These are phyloP conservation scores for Coniochaeta prunicola DNA, from an alignment of 2,329 filamentous ascomycete genomes.

Conservation along the genomic window DNA sequence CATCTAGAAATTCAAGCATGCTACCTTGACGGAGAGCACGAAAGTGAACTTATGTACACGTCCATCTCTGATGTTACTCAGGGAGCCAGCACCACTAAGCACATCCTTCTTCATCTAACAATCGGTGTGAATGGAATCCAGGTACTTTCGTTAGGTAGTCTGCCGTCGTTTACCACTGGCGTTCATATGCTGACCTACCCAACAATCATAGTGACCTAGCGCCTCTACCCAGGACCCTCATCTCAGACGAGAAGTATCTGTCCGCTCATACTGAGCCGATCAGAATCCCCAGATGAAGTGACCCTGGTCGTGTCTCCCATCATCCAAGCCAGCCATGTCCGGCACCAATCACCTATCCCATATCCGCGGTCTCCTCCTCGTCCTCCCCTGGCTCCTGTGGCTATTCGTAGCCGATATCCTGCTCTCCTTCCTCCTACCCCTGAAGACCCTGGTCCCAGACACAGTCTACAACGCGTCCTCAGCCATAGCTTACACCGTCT, in stretches of 20 bases:
- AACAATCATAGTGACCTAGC: not conserved
- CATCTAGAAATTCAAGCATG: not conserved
- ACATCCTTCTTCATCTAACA: too few species aligned
- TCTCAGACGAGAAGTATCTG: not conserved
- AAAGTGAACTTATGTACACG: too few species aligned
- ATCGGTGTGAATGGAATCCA: too few species aligned
- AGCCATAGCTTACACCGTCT: conserved; percentile 43
- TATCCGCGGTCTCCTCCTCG: conserved; percentile 34
- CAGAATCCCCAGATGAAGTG: not conserved
- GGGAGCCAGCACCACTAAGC: too few species aligned
- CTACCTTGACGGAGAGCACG: not conserved
- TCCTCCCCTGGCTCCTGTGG: conserved; percentile 45
- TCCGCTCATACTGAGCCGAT: not conserved
- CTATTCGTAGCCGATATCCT: conserved; percentile 43
- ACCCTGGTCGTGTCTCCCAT: not conserved
- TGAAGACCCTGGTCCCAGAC: conserved; percentile 39
- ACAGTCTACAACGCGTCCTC: conserved; percentile 48
- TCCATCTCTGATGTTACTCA: too few species aligned
- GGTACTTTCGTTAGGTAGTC: too few species aligned
- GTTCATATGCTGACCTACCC: not conserved
- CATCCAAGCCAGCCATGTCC: not conserved
- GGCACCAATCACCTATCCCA: conserved; percentile 15
- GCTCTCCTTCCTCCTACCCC: conserved; percentile 39
- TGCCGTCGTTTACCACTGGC: too few species aligned
- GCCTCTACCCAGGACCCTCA: too few species aligned